Evolutionary conservation across 2,329 filamentous ascomycete genomes (phyloP).

Genomic region (Trichoderma pleuroti): DNA sequence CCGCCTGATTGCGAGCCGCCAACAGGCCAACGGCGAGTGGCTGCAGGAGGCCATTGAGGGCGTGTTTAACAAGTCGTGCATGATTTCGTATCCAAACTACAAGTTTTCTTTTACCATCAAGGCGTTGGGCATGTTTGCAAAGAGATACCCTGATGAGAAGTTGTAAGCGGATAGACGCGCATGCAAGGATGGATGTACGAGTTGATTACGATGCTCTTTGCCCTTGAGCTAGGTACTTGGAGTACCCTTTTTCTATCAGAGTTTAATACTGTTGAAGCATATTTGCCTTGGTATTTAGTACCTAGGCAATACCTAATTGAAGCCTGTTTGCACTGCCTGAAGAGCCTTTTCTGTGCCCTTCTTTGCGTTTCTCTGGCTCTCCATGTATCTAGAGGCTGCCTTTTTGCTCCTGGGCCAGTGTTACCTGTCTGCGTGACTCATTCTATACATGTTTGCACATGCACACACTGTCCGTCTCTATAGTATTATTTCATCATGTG

Average conservation of each 20-base stretch:
- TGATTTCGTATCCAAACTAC: conserved; percentile 99
- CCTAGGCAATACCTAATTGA: not conserved
- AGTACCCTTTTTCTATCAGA: not conserved
- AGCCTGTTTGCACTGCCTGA: not conserved
- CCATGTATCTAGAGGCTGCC: not conserved
- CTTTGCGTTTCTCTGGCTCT: not conserved
- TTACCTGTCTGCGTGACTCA: not conserved
- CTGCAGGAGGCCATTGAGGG: conserved; percentile 92
- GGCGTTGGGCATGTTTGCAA: conserved; percentile 84
- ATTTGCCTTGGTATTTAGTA: not conserved
- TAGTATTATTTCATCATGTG: too few species aligned
- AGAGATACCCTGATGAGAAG: conserved; percentile 63
- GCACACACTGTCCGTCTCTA: too few species aligned
- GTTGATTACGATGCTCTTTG: not conserved
- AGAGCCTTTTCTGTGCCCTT: not conserved
- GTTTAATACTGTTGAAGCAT: not conserved
- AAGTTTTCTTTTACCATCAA: conserved; percentile 96
- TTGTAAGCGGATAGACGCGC: conserved; percentile 31
- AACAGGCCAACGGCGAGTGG: conserved; percentile 91
- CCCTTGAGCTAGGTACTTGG: not conserved
- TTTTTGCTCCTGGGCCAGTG: not conserved
- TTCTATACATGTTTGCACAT: not conserved
- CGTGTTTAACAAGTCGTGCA: conserved; percentile 98
- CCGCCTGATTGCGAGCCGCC: conserved; percentile 76
- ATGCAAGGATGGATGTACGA: not conserved